Conservation (phyloP, 441 rosid genomes). For the Pelargonium cotyledonis region DNA sequence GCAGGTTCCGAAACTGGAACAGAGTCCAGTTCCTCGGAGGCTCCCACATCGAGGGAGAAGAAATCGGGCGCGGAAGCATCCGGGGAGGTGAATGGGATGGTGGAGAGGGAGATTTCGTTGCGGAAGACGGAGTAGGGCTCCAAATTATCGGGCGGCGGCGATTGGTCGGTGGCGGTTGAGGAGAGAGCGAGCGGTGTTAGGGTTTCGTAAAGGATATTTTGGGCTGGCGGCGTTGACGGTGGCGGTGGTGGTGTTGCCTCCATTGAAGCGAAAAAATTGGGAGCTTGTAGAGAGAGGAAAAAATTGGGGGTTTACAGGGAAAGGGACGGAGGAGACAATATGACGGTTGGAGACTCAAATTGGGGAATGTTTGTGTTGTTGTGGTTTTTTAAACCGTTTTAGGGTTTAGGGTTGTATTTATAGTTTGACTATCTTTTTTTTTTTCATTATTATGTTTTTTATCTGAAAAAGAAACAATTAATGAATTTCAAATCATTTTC, state of each 20-base stretch:
- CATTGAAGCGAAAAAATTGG: slow-evolving; percentile 30
- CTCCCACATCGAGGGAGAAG: slow-evolving; percentile 57
- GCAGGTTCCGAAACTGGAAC: background rate
- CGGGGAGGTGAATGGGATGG: slow-evolving; percentile 19
- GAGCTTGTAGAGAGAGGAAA: background rate
- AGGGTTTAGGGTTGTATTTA: background rate
- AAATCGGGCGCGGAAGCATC: slow-evolving; percentile 49
- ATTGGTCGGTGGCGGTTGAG: slow-evolving; percentile 16
- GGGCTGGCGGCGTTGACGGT: slow-evolving; percentile 15
- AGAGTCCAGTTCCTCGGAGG: background rate
- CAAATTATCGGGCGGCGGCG: slow-evolving; percentile 24
- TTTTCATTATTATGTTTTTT: too few species aligned
- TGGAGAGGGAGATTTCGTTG: slow-evolving; percentile 55
- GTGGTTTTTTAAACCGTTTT: background rate
- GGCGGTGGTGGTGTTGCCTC: slow-evolving; percentile 23
- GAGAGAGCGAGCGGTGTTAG: slow-evolving; percentile 44
- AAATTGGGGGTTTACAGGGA: slow-evolving; percentile 15
- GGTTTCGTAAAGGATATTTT: slow-evolving; percentile 44
- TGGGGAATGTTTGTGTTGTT: too few species aligned
- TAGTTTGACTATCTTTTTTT: too few species aligned
- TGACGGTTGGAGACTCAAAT: background rate
- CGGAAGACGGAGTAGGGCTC: slow-evolving; percentile 55
- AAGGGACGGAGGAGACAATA: background rate
- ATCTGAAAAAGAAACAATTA: too few species aligned
- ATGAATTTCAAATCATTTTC: too few species aligned